Percentiles rank a stretch among this genome's conserved stretches.
These are phyloP conservation scores for Piloderma croceum DNA, from an alignment of 768 basidiomycete genomes.

Conservation along the genomic window DNA sequence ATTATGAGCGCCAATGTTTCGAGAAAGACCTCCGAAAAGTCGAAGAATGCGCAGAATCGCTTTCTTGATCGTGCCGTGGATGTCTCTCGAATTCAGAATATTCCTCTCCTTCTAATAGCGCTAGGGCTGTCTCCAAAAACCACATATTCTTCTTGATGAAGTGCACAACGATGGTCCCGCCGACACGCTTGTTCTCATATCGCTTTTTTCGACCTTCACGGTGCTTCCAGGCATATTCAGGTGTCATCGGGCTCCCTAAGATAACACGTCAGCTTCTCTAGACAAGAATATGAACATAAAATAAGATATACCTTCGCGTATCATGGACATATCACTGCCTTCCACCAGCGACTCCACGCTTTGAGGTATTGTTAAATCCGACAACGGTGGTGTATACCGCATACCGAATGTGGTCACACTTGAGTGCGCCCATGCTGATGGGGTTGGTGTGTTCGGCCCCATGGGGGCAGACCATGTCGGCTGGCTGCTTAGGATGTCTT, in stretches of 20 bases:
- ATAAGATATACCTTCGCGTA: constrained; percentile 51
- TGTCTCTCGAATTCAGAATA: constrained; percentile 49
- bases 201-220: constrained; percentile 65
- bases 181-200: constrained; percentile 66
- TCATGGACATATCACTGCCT: constrained; percentile 75
- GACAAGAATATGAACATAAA: not conserved
- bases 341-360: constrained; percentile 91
- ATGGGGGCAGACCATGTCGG: constrained; percentile 11
- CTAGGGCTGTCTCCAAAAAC: constrained; percentile 91
- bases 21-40: too few relatives aligned
- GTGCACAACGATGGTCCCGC: constrained; percentile 93
- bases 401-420: constrained; percentile 82
- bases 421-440: constrained; percentile 69
- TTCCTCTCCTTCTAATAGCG: constrained; percentile 77
- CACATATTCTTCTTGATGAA: constrained; percentile 97
- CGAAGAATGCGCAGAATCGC: too few relatives aligned
- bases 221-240: constrained; percentile 61
- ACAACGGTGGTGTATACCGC: constrained; percentile 64
- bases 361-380: constrained; percentile 58
- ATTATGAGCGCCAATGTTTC: too few relatives aligned
- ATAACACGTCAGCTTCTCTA: not conserved
- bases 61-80: too few relatives aligned
- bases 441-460: constrained; percentile 32
- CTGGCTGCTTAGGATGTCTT: constrained; percentile 29
- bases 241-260: constrained; percentile 52